These are phyloP conservation scores for Cokeromyces recurvatus DNA, from an alignment of 371 early-diverging fungal species.

Conservation along the genomic window DNA sequence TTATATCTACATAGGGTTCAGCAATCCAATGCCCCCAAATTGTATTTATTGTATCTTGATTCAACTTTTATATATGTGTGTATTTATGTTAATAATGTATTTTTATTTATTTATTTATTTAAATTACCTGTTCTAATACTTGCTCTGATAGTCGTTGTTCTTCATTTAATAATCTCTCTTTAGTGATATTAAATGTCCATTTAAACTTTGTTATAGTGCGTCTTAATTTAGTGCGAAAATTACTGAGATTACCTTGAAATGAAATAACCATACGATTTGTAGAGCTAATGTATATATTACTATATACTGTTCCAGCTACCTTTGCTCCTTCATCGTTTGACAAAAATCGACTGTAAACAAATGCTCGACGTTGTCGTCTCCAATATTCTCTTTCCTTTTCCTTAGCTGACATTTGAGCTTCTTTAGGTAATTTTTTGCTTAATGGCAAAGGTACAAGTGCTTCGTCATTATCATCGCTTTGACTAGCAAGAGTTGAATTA, in stretches of 20 bases:
- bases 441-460: slow-evolving; percentile 6
- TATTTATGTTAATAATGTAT: neutral
- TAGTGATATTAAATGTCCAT: neutral
- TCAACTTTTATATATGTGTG: slow-evolving; percentile 10
- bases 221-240: slow-evolving; percentile 12
- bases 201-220: slow-evolving; percentile 1
- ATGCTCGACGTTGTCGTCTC: slow-evolving; percentile 34
- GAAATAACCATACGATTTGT: slow-evolving; percentile 5
- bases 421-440: neutral
- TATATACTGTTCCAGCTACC: slow-evolving; percentile 24
- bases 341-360: slow-evolving; percentile 33
- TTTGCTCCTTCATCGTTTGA: slow-evolving; percentile 27
- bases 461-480: neutral
- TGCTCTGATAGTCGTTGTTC: neutral
- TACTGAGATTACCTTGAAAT: slow-evolving; percentile 13
- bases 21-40: slow-evolving; percentile 35
- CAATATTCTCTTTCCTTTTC: slow-evolving; percentile 30
- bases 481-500: neutral
- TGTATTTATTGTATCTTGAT: slow-evolving; percentile 9
- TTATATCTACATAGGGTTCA: slow-evolving; percentile 24
- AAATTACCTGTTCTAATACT: slow-evolving; percentile 2
- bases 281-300: slow-evolving; percentile 1
- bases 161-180: neutral
- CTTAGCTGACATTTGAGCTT: slow-evolving; percentile 7
- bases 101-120: neutral